Percentiles rank a stretch among this genome's conserved stretches.
Evolutionary conservation across 352 stramenopile species (phyloP).

Genomic region (Phytophthora ohioensis): DNA sequence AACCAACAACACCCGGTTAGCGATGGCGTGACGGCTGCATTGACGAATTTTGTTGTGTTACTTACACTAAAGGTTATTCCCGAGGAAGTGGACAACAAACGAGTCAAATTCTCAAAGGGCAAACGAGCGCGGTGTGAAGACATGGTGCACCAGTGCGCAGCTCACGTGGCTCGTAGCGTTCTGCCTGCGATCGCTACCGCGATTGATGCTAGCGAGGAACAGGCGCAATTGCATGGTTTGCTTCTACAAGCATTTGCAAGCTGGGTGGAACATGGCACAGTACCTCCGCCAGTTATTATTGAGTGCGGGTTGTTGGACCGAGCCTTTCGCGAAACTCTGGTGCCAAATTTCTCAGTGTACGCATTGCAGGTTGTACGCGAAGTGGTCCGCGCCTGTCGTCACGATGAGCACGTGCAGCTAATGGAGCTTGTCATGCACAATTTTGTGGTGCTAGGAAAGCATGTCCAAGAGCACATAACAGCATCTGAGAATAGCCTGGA

Average conservation of each 20-base stretch:
- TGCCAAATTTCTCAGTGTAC: conserved; percentile 46
- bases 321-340: conserved; percentile 64
- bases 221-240: conserved; percentile 54
- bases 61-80: conserved; percentile 81
- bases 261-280: conserved; percentile 79
- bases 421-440: conserved; percentile 85
- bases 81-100: conserved; percentile 82
- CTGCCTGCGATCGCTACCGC: conserved; percentile 62
- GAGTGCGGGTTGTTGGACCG: conserved; percentile 68
- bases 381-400: conserved; percentile 67
- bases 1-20: conserved; percentile 70
- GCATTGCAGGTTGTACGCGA: conserved; percentile 74
- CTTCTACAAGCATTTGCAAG: conserved; percentile 73
- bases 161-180: conserved; percentile 66
- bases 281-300: conserved; percentile 62
- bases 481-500: conserved; percentile 37
- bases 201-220: conserved; percentile 65
- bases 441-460: conserved; percentile 77
- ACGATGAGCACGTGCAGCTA: conserved; percentile 65
- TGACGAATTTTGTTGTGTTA: conserved; percentile 82
- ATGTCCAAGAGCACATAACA: conserved; percentile 50
- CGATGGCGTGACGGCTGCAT: conserved; percentile 46
- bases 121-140: conserved; percentile 71
- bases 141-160: conserved; percentile 72
- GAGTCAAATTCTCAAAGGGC: conserved; percentile 79